These are phyloP conservation scores for Moricandia moricandioides DNA, from an alignment of 345 rosid genomes.

Conservation along the genomic window DNA sequence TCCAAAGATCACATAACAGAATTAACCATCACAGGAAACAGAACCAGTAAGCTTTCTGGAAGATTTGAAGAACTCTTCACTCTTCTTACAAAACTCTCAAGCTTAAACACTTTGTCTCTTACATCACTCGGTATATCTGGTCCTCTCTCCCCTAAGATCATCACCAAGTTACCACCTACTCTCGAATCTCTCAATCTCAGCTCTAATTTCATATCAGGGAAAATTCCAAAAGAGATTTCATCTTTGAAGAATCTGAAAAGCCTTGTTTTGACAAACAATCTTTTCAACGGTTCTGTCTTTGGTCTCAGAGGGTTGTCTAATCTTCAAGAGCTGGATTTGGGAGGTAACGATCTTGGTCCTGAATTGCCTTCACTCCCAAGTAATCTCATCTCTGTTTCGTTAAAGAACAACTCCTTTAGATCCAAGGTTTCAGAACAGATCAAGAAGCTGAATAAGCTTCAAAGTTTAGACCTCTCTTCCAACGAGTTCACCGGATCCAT, in stretches of 20 bases:
- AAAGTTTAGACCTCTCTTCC: constrained; percentile 57
- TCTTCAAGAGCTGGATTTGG: constrained; percentile 58
- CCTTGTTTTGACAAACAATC: constrained; percentile 59
- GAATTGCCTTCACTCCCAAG: constrained; percentile 55
- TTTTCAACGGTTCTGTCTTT: constrained; percentile 61
- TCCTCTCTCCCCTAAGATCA: constrained; percentile 55
- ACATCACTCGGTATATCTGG: constrained; percentile 83
- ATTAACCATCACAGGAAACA: constrained; percentile 64
- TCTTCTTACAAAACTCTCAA: constrained; percentile 59
- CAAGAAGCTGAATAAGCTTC: constrained; percentile 46
- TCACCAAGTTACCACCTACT: constrained; percentile 44
- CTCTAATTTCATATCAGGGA: constrained; percentile 70
- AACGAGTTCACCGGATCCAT: constrained; percentile 55
- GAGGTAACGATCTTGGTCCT: constrained; percentile 63
- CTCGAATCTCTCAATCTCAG: constrained; percentile 61
- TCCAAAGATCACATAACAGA: constrained; percentile 50
- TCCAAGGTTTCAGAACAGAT: constrained; percentile 54
- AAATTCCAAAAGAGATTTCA: constrained; percentile 50
- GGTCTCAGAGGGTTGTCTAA: constrained; percentile 47
- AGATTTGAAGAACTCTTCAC: constrained; percentile 65
- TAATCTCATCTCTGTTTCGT: constrained; percentile 40
- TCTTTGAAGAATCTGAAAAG: constrained; percentile 52
- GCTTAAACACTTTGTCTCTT: constrained; percentile 57
- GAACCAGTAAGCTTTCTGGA: constrained; percentile 45
- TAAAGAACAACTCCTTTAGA: constrained; percentile 64